Evolutionary conservation across 805 yeast species (phyloP).

Genomic region (Maudiozyma bulderi): DNA sequence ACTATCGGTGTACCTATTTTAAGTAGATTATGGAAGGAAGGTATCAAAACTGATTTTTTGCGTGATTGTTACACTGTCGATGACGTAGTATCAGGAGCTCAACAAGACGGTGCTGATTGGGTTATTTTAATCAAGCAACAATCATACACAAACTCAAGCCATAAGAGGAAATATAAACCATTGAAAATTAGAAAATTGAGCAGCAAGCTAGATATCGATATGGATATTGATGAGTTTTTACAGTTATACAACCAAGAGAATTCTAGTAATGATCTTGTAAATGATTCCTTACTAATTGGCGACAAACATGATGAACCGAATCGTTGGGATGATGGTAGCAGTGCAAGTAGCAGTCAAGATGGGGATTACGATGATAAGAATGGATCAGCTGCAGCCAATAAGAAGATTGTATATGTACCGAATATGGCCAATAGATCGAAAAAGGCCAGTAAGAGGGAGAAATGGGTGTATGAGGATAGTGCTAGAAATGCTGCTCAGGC

Average conservation of each 20-base stretch:
- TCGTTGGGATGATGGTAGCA: slow-evolving; percentile 24
- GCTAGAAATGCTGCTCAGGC: slow-evolving; percentile 51
- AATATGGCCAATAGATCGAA: slow-evolving; percentile 76
- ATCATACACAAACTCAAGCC: slow-evolving; percentile 19
- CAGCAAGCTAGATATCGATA: slow-evolving; percentile 56
- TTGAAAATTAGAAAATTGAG: slow-evolving; percentile 58
- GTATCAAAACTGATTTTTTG: slow-evolving; percentile 69
- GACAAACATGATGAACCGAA: slow-evolving; percentile 20
- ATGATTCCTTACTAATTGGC: slow-evolving; percentile 9
- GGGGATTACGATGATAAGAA: slow-evolving; percentile 17
- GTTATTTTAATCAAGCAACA: slow-evolving; percentile 70
- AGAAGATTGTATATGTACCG: slow-evolving; percentile 56
- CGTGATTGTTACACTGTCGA: slow-evolving; percentile 43
- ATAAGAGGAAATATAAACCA: slow-evolving; percentile 60
- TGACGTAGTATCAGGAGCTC: slow-evolving; percentile 55
- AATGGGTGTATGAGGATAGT: slow-evolving; percentile 66
- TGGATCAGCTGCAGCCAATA: slow-evolving; percentile 22
- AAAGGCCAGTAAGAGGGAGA: slow-evolving; percentile 65
- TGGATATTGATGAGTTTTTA: slow-evolving; percentile 59
- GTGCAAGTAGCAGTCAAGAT: slow-evolving; percentile 23
- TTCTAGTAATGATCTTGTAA: slow-evolving; percentile 4
- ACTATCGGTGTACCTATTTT: slow-evolving; percentile 57
- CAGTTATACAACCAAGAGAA: slow-evolving; percentile 32
- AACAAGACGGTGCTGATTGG: slow-evolving; percentile 64
- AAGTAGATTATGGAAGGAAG: slow-evolving; percentile 60